Evolutionary conservation across 495 filamentous ascomycete genomes (phyloP).

Genomic region (Pseudoneurospora amorphoporcata): DNA sequence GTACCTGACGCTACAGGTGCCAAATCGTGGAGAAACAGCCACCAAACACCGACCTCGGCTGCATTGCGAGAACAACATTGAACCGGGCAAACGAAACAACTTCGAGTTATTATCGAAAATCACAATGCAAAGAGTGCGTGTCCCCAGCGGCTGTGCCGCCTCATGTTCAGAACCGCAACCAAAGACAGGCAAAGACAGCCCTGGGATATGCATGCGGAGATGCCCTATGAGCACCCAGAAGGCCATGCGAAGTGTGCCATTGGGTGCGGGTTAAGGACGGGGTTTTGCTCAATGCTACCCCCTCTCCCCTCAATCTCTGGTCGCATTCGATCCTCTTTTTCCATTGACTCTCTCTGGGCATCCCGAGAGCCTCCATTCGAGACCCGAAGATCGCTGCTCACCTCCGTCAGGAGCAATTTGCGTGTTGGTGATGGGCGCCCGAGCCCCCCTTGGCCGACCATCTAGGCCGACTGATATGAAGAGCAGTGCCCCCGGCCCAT

Average conservation of each 20-base stretch:
- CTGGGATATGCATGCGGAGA: conserved; percentile 21
- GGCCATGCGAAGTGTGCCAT: conserved; percentile 15
- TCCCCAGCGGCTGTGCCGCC: conserved; percentile 22
- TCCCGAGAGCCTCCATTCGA: neutral
- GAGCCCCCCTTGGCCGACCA: neutral
- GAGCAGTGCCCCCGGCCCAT: neutral
- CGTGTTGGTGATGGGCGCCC: neutral
- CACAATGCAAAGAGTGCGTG: conserved; percentile 4
- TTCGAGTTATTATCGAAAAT: neutral
- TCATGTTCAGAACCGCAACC: conserved; percentile 9
- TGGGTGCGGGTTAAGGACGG: conserved; percentile 17
- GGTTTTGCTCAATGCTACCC: neutral
- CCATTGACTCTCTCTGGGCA: neutral
- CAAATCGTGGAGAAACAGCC: neutral
- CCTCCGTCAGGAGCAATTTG: neutral
- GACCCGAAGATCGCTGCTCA: neutral
- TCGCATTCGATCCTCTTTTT: neutral
- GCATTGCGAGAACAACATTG: neutral
- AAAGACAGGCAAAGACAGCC: conserved; percentile 10
- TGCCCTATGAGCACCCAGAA: conserved; percentile 28
- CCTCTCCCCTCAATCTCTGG: neutral
- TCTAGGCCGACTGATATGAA: neutral
- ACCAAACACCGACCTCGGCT: neutral
- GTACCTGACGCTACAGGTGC: conserved; percentile 2
- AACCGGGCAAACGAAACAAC: neutral